These are phyloP conservation scores for Diaporthe vaccinii DNA, from an alignment of 2,329 filamentous ascomycete species.

Conservation along the genomic window DNA sequence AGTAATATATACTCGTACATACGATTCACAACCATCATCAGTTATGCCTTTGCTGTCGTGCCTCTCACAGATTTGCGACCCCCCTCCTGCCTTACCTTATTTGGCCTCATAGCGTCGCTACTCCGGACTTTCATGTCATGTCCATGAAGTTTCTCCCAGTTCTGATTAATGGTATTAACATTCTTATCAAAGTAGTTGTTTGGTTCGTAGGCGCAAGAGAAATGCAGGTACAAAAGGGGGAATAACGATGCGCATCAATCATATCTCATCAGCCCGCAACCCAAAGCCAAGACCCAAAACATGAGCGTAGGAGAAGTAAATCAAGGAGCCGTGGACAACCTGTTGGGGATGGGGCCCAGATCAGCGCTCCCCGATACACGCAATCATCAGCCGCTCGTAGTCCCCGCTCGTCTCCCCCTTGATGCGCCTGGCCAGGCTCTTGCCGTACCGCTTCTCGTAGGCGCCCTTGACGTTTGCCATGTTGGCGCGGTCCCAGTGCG, in stretches of 20 bases:
- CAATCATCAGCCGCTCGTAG: conserved; percentile 82
- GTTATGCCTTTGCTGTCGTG: background rate
- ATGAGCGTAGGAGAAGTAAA: too few relatives aligned
- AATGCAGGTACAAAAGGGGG: conserved; percentile 2
- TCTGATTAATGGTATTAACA: conserved; percentile 11
- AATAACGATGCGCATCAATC: conserved; percentile 23
- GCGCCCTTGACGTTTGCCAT: conserved; percentile 84
- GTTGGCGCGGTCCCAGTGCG: conserved; percentile 85
- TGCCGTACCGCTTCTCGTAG: conserved; percentile 79
- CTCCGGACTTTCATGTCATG: background rate
- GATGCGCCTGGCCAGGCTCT: conserved; percentile 77
- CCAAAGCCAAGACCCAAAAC: background rate
- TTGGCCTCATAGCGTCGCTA: background rate
- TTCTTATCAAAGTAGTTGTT: background rate
- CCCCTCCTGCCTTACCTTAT: background rate
- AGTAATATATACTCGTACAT: conserved; percentile 2
- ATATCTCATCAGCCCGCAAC: conserved; percentile 17
- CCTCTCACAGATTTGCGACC: background rate
- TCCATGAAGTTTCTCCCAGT: background rate
- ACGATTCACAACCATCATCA: background rate
- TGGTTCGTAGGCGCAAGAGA: background rate
- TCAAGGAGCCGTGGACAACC: background rate
- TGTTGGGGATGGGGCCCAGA: background rate
- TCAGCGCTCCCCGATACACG: conserved; percentile 65
- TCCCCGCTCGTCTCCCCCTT: conserved; percentile 88